Conservation (phyloP, 208 protist genomes). For the Acanthamoeba rhysodes region DNA sequence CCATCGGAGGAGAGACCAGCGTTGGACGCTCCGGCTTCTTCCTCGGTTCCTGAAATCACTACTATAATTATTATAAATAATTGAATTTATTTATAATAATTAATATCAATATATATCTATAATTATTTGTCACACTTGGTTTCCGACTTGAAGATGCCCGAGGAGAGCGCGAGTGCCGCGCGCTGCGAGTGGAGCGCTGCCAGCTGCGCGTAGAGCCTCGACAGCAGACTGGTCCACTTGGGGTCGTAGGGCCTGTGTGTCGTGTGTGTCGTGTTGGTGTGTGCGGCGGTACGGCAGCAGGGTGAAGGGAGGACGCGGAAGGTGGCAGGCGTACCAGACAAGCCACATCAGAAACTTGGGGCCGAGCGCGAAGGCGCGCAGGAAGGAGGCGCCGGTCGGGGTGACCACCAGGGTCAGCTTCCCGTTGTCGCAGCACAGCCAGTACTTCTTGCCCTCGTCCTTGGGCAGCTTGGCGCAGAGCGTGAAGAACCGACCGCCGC, state of each 20-base stretch:
- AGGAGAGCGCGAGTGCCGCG: neutral
- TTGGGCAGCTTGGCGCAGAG: neutral
- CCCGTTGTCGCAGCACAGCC: conserved; percentile 3
- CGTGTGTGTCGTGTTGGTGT: neutral
- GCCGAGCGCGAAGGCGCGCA: neutral
- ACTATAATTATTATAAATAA: too few species aligned
- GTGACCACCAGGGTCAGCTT: neutral
- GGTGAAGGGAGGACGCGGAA: too few species aligned
- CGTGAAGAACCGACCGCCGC: neutral
- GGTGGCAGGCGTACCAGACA: neutral
- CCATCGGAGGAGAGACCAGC: neutral
- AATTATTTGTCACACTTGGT: too few species aligned
- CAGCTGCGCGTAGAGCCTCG: conserved; percentile 20
- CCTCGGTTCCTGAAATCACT: too few species aligned
- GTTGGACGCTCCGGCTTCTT: neutral
- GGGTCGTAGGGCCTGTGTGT: neutral
- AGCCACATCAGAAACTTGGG: neutral
- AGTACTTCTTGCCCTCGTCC: conserved; percentile 8
- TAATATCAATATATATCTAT: too few species aligned
- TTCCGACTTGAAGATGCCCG: conserved; percentile 46
- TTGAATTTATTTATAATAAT: too few species aligned
- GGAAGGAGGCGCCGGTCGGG: neutral
- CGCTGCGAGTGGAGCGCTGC: conserved; percentile 1
- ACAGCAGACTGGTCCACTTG: neutral
- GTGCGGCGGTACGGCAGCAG: too few species aligned